Conservation (phyloP, 2,329 filamentous ascomycete species). For the Periconia sp. region DNA sequence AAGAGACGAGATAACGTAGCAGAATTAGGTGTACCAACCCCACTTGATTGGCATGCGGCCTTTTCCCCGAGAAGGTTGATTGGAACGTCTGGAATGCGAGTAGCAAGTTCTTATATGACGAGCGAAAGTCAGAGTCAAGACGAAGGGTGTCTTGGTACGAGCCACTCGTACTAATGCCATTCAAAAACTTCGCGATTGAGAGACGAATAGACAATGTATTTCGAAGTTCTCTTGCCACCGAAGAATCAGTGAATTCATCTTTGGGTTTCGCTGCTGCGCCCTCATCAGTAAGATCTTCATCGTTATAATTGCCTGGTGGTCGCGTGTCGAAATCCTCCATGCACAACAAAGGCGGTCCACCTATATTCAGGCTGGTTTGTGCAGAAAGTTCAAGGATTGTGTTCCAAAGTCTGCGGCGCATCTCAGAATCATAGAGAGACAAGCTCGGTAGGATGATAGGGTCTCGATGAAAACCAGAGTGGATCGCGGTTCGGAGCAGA, state of each 20-base stretch:
- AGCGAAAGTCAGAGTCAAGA: conserved; percentile 21
- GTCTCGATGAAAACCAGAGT: conserved; percentile 47
- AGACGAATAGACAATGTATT: conserved; percentile 43
- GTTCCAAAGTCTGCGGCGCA: conserved; percentile 36
- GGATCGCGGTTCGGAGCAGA: conserved; percentile 43
- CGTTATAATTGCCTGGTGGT: conserved; percentile 44
- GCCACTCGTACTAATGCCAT: conserved; percentile 16
- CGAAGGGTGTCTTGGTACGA: conserved; percentile 32
- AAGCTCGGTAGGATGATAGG: conserved; percentile 33
- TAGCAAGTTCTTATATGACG: conserved; percentile 22
- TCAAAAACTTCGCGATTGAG: conserved; percentile 35
- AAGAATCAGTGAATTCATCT: conserved; percentile 35
- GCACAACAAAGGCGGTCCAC: conserved; percentile 39
- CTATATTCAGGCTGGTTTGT: conserved; percentile 41
- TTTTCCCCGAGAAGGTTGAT: neutral
- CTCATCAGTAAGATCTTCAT: conserved; percentile 39
- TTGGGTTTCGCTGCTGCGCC: conserved; percentile 31
- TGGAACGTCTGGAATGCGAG: conserved; percentile 16
- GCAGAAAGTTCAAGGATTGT: conserved; percentile 42
- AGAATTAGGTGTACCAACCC: conserved; percentile 28
- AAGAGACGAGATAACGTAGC: conserved; percentile 26
- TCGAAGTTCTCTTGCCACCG: conserved; percentile 40
- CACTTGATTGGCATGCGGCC: conserved; percentile 16
- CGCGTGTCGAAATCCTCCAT: conserved; percentile 41
- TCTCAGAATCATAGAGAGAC: conserved; percentile 24